Evolutionary conservation across 2,329 filamentous ascomycete genomes (phyloP).

Genomic region (Fusarium sp.): DNA sequence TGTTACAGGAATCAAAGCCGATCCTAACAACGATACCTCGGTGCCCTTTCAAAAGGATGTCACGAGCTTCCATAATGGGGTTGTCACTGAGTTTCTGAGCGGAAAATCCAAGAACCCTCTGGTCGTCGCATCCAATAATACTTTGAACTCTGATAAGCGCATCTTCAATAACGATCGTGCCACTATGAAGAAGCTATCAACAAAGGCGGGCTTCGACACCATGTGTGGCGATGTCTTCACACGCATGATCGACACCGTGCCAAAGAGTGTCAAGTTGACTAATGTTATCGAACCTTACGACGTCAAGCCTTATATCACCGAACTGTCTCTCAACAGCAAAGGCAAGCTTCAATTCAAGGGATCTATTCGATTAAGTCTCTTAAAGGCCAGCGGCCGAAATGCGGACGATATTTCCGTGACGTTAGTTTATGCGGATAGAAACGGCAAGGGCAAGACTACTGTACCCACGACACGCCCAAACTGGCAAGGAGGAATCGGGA

Average conservation of each 20-base stretch:
- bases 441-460: conserved; percentile 19
- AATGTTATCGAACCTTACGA: conserved; percentile 50
- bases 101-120: conserved; percentile 61
- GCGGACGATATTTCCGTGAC: conserved; percentile 43
- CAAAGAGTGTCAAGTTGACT: conserved; percentile 48
- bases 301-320: conserved; percentile 53
- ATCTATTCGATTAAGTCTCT: conserved; percentile 45
- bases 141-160: conserved; percentile 58
- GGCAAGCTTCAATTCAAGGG: conserved; percentile 46
- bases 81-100: conserved; percentile 61
- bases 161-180: conserved; percentile 63
- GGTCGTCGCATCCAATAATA: conserved; percentile 57
- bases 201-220: conserved; percentile 54
- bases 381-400: conserved; percentile 34
- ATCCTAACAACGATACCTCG: conserved; percentile 49
- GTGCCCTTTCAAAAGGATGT: conserved; percentile 55
- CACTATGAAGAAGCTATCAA: conserved; percentile 57
- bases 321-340: conserved; percentile 49
- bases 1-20: conserved; percentile 48
- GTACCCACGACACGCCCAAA: background rate
- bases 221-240: conserved; percentile 51
- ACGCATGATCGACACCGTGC: conserved; percentile 57
- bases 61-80: conserved; percentile 59
- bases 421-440: conserved; percentile 33
- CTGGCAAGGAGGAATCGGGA: conserved; percentile 39